Base-by-base conservation (phyloP, 169 alveolate genomes). In the Plasmodium knowlesi region DNA sequence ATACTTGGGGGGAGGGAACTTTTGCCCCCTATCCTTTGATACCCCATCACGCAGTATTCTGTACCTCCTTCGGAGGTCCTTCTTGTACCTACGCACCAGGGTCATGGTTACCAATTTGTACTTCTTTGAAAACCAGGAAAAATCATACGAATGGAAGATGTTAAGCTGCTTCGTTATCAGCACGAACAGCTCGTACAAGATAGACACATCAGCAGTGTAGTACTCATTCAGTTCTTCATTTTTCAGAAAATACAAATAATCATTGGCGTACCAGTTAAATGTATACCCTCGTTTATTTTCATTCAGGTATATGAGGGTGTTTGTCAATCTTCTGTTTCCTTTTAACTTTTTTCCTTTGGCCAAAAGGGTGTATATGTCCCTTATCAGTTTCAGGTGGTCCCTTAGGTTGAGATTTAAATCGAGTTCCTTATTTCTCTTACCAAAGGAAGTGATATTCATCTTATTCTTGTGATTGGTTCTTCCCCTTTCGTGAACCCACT, bases 261-360 rank as follows among this genome's bases (percentile, higher is more conserved):
- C 94, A 43, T 88, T 67, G 10, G 61, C 41, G 57, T 46, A 88
- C 94, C 94, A 88, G n/a, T 88, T 41, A 76, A 88, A 88, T 53
- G 30, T 37, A 50, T 12, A 88, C 30, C 89, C 89, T 1, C 32
- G 70, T 43, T 78, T 88, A 41, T 78, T 88, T 88, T 88, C 94
- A 88, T 88, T 79, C 70, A 79, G 72, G 54, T 54, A 88, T 50
- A 88, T 88, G 28, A 88, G 57, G 22, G 76, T 78, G 71, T 88
- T 88, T 78, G 34, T 88, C 53, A 88, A 54, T 22, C 5, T 30
- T 12, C 46, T 78, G 43, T 43, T 61, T 61, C 82, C 30, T 88
- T 78, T 88, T 88, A 88, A 57, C 76, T 50, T 88, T 30, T 43
- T 88, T 19, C 70, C 79, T 50, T 50, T 37, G 50, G 94, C 81